phyloP scores from a whole-genome alignment of 495 filamentous ascomycete species.

The Durotheca rogersii region DNA sequence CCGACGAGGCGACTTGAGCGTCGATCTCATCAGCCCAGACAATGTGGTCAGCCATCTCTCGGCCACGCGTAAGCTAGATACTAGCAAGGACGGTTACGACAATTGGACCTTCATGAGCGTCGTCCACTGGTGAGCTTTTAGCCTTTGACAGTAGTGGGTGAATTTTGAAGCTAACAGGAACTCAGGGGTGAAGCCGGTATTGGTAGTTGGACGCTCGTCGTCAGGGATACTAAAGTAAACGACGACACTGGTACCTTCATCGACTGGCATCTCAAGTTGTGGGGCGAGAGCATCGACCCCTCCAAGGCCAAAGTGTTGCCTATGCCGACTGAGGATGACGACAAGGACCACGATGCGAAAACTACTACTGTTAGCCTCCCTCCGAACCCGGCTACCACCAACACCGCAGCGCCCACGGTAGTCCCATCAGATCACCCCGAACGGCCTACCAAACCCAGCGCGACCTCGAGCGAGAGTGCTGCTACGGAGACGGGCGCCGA shows the following conservation, averaged over 20 bases:
- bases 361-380: slow-evolving; percentile 46
- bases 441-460: slow-evolving; percentile 65
- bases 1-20: slow-evolving; percentile 85
- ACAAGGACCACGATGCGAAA: slow-evolving; percentile 70
- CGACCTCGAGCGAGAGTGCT: slow-evolving; percentile 36
- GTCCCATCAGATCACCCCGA: slow-evolving; percentile 71
- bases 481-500: slow-evolving; percentile 43
- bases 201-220: slow-evolving; percentile 86
- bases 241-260: slow-evolving; percentile 71
- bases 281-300: slow-evolving; percentile 83
- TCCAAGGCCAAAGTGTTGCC: slow-evolving; percentile 70
- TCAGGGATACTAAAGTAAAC: slow-evolving; percentile 84
- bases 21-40: slow-evolving; percentile 83
- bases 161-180: slow-evolving; percentile 21
- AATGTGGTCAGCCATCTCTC: slow-evolving; percentile 83
- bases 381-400: slow-evolving; percentile 26
- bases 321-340: slow-evolving; percentile 80
- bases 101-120: slow-evolving; percentile 99
- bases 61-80: slow-evolving; percentile 66
- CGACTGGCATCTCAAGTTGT: slow-evolving; percentile 93
- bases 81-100: slow-evolving; percentile 67
- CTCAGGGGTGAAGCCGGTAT: slow-evolving; percentile 82
- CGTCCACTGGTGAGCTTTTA: slow-evolving; percentile 76
- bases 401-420: slow-evolving; percentile 38
- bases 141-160: slow-evolving; percentile 3